phyloP scores from a whole-genome alignment of 2,329 filamentous ascomycete genomes.

The Aureobasidium sp. region DNA sequence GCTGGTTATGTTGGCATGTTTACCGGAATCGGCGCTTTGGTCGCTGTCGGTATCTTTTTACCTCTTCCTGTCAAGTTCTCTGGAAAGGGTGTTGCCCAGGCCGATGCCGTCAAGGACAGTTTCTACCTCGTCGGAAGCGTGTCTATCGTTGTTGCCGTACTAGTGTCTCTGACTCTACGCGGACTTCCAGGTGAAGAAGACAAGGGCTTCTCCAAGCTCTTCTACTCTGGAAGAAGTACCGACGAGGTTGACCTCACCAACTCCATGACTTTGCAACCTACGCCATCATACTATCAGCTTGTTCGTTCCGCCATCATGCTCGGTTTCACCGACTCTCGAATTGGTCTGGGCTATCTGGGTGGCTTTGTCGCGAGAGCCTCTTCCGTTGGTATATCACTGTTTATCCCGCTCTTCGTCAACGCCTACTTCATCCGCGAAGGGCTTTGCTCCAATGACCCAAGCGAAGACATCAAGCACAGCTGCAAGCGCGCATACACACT shows the following conservation, averaged over 20 bases:
- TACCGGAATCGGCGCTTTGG: constrained; percentile 81
- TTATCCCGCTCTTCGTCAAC: constrained; percentile 89
- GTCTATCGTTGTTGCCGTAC: constrained; percentile 61
- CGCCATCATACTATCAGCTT: constrained; percentile 45
- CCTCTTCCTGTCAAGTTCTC: constrained; percentile 78
- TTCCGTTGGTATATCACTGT: constrained; percentile 89
- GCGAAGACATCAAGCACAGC: constrained; percentile 66
- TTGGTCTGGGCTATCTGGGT: constrained; percentile 81
- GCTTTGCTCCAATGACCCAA: constrained; percentile 54
- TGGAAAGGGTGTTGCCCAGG: constrained; percentile 61
- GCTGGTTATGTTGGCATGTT: constrained; percentile 89
- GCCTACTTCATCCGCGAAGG: constrained; percentile 78
- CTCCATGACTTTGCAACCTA: constrained; percentile 30
- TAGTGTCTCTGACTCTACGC: constrained; percentile 71
- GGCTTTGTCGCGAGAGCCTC: constrained; percentile 93
- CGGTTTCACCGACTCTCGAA: constrained; percentile 66
- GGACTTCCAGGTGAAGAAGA: constrained; percentile 61
- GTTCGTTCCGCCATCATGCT: constrained; percentile 41
- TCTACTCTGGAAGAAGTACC: constrained; percentile 19
- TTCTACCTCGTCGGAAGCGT: constrained; percentile 79
- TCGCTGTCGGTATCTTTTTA: constrained; percentile 74
- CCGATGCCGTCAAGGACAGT: constrained; percentile 67
- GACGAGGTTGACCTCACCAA: constrained; percentile 15
- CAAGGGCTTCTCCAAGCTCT: constrained; percentile 55
- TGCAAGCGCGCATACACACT: constrained; percentile 83